phyloP scores from a whole-genome alignment of 306 rosid species.

The Sicyos baderoa region DNA sequence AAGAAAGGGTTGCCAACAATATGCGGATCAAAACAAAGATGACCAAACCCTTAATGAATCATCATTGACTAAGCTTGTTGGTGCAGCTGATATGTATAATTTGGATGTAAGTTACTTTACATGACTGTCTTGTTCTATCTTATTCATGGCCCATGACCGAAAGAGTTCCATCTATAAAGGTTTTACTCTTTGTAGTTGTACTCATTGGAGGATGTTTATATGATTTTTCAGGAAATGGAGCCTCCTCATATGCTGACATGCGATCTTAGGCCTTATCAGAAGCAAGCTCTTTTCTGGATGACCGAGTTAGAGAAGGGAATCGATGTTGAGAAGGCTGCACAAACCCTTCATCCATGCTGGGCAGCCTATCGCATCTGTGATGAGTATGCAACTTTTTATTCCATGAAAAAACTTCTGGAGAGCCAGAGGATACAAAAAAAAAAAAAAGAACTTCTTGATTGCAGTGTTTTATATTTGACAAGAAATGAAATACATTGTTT shows the following conservation, averaged over 20 bases:
- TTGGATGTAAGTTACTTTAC: constrained; percentile 51
- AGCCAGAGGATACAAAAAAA: neutral
- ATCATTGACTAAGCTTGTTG: constrained; percentile 58
- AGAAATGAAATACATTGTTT: neutral
- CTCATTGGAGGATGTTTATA: neutral
- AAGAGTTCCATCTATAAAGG: neutral
- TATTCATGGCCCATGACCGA: neutral
- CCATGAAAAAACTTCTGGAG: no score
- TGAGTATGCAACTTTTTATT: constrained; percentile 37
- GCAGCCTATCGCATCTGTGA: constrained; percentile 58
- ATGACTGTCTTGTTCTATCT: constrained; percentile 2
- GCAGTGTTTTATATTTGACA: neutral
- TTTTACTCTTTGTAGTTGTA: neutral
- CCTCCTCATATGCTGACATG: constrained; percentile 51
- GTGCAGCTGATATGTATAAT: constrained; percentile 60
- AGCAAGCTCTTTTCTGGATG: constrained; percentile 87
- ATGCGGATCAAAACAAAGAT: constrained; percentile 38
- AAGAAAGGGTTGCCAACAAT: constrained; percentile 39
- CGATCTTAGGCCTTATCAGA: constrained; percentile 70
- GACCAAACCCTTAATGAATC: constrained; percentile 67
- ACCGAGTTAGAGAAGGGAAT: constrained; percentile 59
- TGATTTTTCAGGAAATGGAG: constrained; percentile 52
- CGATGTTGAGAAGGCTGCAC: constrained; percentile 42
- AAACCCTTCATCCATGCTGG: constrained; percentile 85
- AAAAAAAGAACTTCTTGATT: neutral